phyloP scores from a whole-genome alignment of 1,284 basidiomycete species.

The Cryptococcus amylolentus region DNA sequence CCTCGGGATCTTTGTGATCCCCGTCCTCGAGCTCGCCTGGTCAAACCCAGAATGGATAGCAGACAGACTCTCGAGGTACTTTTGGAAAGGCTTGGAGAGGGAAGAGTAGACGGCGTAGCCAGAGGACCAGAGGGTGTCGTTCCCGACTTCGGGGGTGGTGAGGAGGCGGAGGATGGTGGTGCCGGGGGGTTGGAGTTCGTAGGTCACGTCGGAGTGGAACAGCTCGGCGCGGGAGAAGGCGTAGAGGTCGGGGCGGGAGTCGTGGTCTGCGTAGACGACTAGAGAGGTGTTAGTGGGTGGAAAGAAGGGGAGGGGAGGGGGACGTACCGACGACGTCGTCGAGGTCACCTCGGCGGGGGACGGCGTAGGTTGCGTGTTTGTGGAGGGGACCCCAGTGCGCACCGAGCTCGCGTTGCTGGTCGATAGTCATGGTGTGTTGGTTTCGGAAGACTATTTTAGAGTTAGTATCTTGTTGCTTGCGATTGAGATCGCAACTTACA shows the following conservation, averaged over 20 bases:
- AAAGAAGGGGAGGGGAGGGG: not conserved
- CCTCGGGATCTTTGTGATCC: slow-evolving; percentile 60
- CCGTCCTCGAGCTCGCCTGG: slow-evolving; percentile 60
- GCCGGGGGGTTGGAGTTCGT: slow-evolving; percentile 78
- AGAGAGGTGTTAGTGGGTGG: not conserved
- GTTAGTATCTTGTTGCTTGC: not conserved
- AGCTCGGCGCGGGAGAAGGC: slow-evolving; percentile 72
- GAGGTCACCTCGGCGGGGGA: slow-evolving; percentile 62
- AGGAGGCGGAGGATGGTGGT: slow-evolving; percentile 80
- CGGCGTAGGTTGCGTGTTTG: slow-evolving; percentile 74
- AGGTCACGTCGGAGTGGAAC: slow-evolving; percentile 75
- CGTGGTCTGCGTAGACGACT: slow-evolving; percentile 55
- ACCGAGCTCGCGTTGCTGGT: slow-evolving; percentile 68
- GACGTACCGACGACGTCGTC: slow-evolving; percentile 62
- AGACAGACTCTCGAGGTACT: slow-evolving; percentile 63
- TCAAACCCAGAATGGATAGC: slow-evolving; percentile 65
- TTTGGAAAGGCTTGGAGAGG: slow-evolving; percentile 63
- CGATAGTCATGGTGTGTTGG: slow-evolving; percentile 52
- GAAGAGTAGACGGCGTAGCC: slow-evolving; percentile 65
- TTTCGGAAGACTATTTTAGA: slow-evolving; percentile 41
- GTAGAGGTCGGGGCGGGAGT: slow-evolving; percentile 64
- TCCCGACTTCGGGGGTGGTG: slow-evolving; percentile 64
- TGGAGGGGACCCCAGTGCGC: slow-evolving; percentile 73
- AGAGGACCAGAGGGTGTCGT: slow-evolving; percentile 62
- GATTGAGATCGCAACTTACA: slow-evolving; percentile 24